Evolutionary conservation across 2,329 filamentous ascomycete species (phyloP).

Genomic region (Beauveria bassiana): DNA sequence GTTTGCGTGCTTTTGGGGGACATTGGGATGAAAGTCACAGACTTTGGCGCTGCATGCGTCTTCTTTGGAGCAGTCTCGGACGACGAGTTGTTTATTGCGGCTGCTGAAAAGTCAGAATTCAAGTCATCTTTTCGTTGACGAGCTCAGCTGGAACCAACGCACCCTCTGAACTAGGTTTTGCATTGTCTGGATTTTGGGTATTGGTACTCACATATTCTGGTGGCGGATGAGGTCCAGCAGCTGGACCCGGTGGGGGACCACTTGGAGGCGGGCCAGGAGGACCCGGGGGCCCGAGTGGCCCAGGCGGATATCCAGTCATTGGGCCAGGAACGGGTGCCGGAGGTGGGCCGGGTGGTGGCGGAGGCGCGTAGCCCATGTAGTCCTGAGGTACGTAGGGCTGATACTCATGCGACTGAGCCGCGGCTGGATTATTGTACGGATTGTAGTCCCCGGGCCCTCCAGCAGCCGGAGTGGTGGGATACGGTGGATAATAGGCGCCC

Average conservation of each 20-base stretch:
- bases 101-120: slow-evolving; percentile 21
- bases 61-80: neutral
- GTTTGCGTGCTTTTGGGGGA: slow-evolving; percentile 42
- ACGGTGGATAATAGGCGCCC: slow-evolving; percentile 41
- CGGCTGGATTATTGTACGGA: slow-evolving; percentile 28
- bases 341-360: slow-evolving; percentile 28
- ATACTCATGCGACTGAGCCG: slow-evolving; percentile 28
- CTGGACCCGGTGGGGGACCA: slow-evolving; percentile 27
- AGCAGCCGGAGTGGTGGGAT: slow-evolving; percentile 24
- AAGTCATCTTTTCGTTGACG: neutral
- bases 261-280: slow-evolving; percentile 20
- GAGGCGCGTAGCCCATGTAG: slow-evolving; percentile 33
- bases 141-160: slow-evolving; percentile 21
- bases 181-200: slow-evolving; percentile 21
- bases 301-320: slow-evolving; percentile 18
- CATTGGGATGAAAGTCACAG: slow-evolving; percentile 40
- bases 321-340: slow-evolving; percentile 13
- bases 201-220: slow-evolving; percentile 39
- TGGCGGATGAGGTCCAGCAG: slow-evolving; percentile 17
- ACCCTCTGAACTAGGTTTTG: slow-evolving; percentile 26
- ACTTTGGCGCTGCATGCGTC: slow-evolving; percentile 24
- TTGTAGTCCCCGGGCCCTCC: slow-evolving; percentile 23
- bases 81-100: slow-evolving; percentile 19
- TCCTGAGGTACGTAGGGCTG: slow-evolving; percentile 35
- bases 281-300: slow-evolving; percentile 16